Percentiles rank a stretch among this genome's conserved stretches.
Conservation (phyloP, 768 basidiomycete species). For the Boletus vermiculosoides region DNA sequence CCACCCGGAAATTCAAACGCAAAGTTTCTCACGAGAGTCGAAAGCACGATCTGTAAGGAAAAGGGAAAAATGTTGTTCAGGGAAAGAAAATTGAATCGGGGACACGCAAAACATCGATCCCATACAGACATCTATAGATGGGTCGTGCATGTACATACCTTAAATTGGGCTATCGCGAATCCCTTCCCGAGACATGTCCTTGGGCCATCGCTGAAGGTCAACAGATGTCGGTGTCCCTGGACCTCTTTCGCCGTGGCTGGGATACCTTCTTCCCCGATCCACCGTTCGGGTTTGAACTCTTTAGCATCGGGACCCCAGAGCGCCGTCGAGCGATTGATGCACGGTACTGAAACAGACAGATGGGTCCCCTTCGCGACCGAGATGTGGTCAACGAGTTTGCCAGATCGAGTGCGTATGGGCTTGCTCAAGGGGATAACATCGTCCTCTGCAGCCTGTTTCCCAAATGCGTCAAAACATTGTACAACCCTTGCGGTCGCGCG, state of each 20-base stretch:
- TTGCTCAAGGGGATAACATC: constrained; percentile 57
- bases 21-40: not conserved
- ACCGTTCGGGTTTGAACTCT: constrained; percentile 62
- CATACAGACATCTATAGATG: not conserved
- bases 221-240: not conserved
- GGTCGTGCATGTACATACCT: not conserved
- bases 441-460: constrained; percentile 47
- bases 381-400: constrained; percentile 40
- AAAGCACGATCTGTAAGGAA: not conserved
- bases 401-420: constrained; percentile 45
- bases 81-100: not conserved
- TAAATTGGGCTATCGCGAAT: constrained; percentile 6
- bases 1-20: constrained; percentile 24
- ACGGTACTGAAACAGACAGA: constrained; percentile 42
- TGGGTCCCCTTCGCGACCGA: constrained; percentile 47
- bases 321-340: constrained; percentile 49
- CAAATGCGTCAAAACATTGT: not conserved
- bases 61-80: not conserved
- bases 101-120: too few species aligned
- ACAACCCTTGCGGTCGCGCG: too few species aligned
- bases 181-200: constrained; percentile 11
- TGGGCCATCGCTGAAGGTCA: not conserved
- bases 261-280: constrained; percentile 43
- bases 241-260: constrained; percentile 30
- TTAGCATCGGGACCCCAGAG: constrained; percentile 63